Evolutionary conservation across 2,329 filamentous ascomycete species (phyloP), one percentile per base, ranked within the genome.

Genomic region (Colletotrichum camelliae): DNA sequence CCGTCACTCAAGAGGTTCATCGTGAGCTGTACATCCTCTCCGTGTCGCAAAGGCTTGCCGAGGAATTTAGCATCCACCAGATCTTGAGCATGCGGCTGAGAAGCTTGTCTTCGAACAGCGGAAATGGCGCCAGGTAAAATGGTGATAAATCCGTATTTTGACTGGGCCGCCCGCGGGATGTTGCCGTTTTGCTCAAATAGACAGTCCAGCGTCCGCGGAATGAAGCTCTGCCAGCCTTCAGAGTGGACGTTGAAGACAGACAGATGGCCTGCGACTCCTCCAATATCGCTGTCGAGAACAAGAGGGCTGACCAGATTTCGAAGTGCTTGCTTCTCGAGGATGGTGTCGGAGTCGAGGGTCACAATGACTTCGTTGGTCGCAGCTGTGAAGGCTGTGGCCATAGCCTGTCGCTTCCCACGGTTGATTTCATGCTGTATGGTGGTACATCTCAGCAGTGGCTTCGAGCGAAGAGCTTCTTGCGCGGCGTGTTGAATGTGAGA

Each of bases 141-240:
- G 24, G 37, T 70, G 37, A 70, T 21, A 18, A 70, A 70, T 2
- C 68, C 68, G 15, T 70, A 24, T 43, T 57, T 70, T 7, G 68
- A 70, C 58, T 70, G 58, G 7, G 68, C 68, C 2, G 68, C 68
- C 10, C 68, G 57, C 10, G 58, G 68, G 9, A 70, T 70, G 37
- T 70, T 70, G 58, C 68, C 68, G 15, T 64, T 70, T 31, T 70
- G 68, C 12, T 70, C 68, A n/a, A 70, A 70, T 4, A 70, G 58
- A 16, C 68, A 70, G 39, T 70, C 68, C 2, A 70, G 58, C 4
- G 58, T 70, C 10, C 68, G 12, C 2, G 68, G 68, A 5, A 70
- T 52, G 39, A 64, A 70, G 29, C 58, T 65, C 5, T 35, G 12
- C 68, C 68, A 70, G 27, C 68, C 68, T 18, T 70, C 37, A 33